A percentile compares a stretch with the other conserved stretches of the same genome.
phyloP scores from a whole-genome alignment of 140 eudicot species.

The Stevia rebaudiana region DNA sequence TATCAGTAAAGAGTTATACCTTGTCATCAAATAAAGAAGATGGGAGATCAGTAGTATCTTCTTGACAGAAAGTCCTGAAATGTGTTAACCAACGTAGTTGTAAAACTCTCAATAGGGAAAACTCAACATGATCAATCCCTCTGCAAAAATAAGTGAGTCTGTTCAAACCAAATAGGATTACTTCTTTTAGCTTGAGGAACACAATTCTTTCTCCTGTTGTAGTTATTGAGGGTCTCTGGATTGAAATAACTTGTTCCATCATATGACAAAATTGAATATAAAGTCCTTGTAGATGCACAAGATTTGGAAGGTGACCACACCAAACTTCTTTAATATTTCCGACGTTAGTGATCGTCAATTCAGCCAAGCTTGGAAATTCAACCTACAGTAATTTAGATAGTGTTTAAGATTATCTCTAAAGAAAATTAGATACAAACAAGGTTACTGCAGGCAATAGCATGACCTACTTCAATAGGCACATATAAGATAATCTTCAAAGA shows the following conservation, averaged over 20 bases:
- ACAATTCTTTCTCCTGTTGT: constrained; percentile 27
- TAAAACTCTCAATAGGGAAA: constrained; percentile 31
- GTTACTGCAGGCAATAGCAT: neutral
- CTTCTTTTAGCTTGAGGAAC: constrained; percentile 35
- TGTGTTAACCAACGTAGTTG: constrained; percentile 32
- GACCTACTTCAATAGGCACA: too few relatives aligned
- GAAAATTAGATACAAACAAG: neutral
- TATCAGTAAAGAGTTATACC: constrained; percentile 17
- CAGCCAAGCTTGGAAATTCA: constrained; percentile 33
- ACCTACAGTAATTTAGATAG: constrained; percentile 19
- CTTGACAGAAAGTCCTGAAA: constrained; percentile 27
- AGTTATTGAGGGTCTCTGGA: constrained; percentile 30
- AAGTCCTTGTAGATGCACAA: constrained; percentile 35
- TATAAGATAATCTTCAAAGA: too few relatives aligned
- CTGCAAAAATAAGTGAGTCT: constrained; percentile 27
- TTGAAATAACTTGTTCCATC: constrained; percentile 37
- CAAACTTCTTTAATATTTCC: constrained; percentile 32
- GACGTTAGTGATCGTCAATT: constrained; percentile 23
- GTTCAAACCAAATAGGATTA: constrained; percentile 27
- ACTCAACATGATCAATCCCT: constrained; percentile 35
- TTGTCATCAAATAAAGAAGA: constrained; percentile 26
- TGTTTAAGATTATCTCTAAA: neutral
- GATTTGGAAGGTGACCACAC: constrained; percentile 34
- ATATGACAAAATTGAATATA: constrained; percentile 34
- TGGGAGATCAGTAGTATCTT: constrained; percentile 13